Percentiles rank a stretch among this genome's conserved stretches.
These are phyloP conservation scores for Rosa persica DNA, from an alignment of 306 rosid species.

Conservation along the genomic window DNA sequence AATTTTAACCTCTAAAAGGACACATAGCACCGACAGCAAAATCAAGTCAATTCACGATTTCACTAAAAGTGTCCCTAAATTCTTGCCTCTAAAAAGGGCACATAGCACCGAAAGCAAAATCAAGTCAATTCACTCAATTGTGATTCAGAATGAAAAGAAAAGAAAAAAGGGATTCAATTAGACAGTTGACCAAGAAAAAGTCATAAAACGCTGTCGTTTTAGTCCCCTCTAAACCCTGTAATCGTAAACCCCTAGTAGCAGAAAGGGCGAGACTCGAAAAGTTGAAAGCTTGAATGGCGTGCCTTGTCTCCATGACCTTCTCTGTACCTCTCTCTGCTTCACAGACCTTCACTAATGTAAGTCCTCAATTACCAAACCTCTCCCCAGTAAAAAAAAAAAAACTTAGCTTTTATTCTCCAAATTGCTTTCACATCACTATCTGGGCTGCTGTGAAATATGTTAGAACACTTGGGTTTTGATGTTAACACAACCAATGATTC, in stretches of 20 bases:
- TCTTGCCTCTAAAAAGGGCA: neutral
- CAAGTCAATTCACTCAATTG: too few species aligned
- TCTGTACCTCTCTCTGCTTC: constrained; percentile 23
- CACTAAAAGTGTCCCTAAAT: neutral
- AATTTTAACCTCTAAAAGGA: too few species aligned
- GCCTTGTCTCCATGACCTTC: constrained; percentile 28
- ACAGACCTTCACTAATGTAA: constrained; percentile 24
- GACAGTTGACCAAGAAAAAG: neutral
- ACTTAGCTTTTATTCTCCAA: neutral
- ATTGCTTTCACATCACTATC: neutral
- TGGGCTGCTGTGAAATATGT: constrained; percentile 10
- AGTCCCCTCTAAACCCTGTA: neutral
- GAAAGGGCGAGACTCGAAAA: constrained; percentile 8
- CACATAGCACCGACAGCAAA: neutral
- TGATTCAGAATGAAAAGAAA: too few species aligned
- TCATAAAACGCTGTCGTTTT: neutral
- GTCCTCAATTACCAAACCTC: neutral
- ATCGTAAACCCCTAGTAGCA: neutral
- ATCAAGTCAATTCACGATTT: too few species aligned
- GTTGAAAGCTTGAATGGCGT: constrained; percentile 37
- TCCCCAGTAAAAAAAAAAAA: neutral
- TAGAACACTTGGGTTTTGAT: neutral
- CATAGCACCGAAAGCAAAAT: neutral
- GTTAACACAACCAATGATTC: neutral
- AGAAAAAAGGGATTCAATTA: too few species aligned